These are phyloP conservation scores for Boletus sensibilis DNA, from an alignment of 768 basidiomycete species.

Conservation along the genomic window DNA sequence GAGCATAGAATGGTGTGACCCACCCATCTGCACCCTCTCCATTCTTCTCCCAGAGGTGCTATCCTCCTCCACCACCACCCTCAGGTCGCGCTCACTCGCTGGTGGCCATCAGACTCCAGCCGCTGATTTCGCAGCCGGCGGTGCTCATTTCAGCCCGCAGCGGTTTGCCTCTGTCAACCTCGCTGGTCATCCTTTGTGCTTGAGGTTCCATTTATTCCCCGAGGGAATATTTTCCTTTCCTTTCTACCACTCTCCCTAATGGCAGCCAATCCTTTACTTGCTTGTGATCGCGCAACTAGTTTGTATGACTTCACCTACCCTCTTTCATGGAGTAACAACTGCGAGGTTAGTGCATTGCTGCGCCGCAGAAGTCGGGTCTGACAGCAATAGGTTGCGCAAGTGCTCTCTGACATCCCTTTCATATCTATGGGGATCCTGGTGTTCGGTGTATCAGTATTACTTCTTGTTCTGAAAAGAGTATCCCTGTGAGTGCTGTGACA, in stretches of 20 bases:
- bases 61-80: background rate
- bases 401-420: slow-evolving; percentile 66
- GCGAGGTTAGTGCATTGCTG: slow-evolving; percentile 39
- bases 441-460: slow-evolving; percentile 58
- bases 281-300: slow-evolving; percentile 12
- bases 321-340: slow-evolving; percentile 41
- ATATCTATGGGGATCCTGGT: slow-evolving; percentile 65
- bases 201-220: background rate
- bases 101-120: slow-evolving; percentile 9
- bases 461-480: slow-evolving; percentile 51
- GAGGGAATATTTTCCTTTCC: slow-evolving; percentile 13
- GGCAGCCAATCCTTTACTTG: slow-evolving; percentile 13
- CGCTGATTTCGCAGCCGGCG: slow-evolving; percentile 7
- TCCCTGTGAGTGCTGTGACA: slow-evolving; percentile 42
- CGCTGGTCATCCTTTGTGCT: slow-evolving; percentile 5
- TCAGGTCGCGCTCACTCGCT: slow-evolving; percentile 1
- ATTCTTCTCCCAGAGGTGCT: background rate
- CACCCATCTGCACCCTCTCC: background rate
- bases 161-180: background rate
- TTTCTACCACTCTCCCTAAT: slow-evolving; percentile 20
- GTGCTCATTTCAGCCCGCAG: background rate
- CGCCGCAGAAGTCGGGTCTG: background rate
- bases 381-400: slow-evolving; percentile 46
- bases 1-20: background rate
- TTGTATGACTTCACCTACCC: slow-evolving; percentile 28